These are phyloP conservation scores for Heliophila coronopifolia DNA, from an alignment of 441 rosid species.

Conservation along the genomic window DNA sequence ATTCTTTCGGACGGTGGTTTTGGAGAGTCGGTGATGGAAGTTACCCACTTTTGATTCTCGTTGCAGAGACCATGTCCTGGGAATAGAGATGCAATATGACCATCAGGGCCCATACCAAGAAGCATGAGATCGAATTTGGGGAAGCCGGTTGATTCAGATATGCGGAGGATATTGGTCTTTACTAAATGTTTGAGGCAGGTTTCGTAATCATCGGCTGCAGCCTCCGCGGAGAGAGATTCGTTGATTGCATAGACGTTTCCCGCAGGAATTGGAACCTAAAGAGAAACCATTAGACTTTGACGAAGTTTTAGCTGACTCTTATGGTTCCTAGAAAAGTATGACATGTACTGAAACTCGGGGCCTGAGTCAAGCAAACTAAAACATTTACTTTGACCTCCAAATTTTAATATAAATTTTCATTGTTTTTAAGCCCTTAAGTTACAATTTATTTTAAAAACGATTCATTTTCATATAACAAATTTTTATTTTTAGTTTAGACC, in stretches of 20 bases:
- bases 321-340: neutral
- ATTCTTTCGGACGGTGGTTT: conserved; percentile 81
- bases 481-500: too few species aligned
- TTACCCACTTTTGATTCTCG: conserved; percentile 68
- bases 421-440: too few species aligned
- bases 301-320: neutral
- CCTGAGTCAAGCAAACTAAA: too few species aligned
- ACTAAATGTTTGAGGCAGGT: conserved; percentile 56
- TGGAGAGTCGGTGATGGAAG: conserved; percentile 69
- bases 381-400: too few species aligned
- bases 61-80: conserved; percentile 61
- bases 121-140: conserved; percentile 82
- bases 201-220: conserved; percentile 80
- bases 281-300: neutral
- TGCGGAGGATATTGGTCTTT: conserved; percentile 28
- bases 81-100: conserved; percentile 80
- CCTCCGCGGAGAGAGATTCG: conserved; percentile 62
- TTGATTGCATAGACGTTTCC: conserved; percentile 74
- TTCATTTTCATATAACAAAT: too few species aligned
- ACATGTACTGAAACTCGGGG: too few species aligned
- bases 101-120: conserved; percentile 87
- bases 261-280: conserved; percentile 54
- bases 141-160: conserved; percentile 44
- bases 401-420: too few species aligned
- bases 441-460: too few species aligned